These are phyloP conservation scores for Saccharomyces cerevisiae DNA, from an alignment of 805 yeast genomes.

Conservation along the genomic window DNA sequence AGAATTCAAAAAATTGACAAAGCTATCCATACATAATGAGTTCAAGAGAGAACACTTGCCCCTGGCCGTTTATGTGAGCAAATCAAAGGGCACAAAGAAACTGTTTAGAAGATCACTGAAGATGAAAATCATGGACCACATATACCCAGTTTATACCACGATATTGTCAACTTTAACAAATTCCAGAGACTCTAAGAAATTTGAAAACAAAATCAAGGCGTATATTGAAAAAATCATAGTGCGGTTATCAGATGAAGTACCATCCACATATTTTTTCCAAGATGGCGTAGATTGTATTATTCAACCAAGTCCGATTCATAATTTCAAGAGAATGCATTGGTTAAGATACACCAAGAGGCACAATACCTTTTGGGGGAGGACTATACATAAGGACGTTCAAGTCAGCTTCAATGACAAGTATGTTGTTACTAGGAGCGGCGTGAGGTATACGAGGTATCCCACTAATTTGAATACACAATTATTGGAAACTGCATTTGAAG, in stretches of 20 bases:
- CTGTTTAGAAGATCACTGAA: constrained; percentile 14
- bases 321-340: constrained; percentile 31
- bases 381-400: constrained; percentile 18
- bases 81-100: constrained; percentile 12
- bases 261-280: constrained; percentile 18
- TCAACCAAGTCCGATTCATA: constrained; percentile 21
- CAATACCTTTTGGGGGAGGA: constrained; percentile 19
- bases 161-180: constrained; percentile 12
- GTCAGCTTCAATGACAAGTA: constrained; percentile 12
- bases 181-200: constrained; percentile 11
- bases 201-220: constrained; percentile 10
- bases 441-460: constrained; percentile 23
- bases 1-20: constrained; percentile 19
- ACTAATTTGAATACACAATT: constrained; percentile 16
- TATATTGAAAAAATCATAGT: constrained; percentile 10
- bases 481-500: constrained; percentile 22
- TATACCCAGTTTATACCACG: constrained; percentile 20
- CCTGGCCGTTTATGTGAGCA: constrained; percentile 20
- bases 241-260: constrained; percentile 15
- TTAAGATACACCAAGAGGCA: constrained; percentile 22
- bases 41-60: constrained; percentile 16
- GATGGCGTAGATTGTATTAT: constrained; percentile 23
- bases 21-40: constrained; percentile 17
- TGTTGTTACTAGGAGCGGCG: constrained; percentile 21
- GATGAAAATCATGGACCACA: constrained; percentile 16